Evolutionary conservation across 805 yeast genomes (phyloP), one percentile per base, ranked within the genome.

Genomic region (Metahyphopichia silvanorum): DNA sequence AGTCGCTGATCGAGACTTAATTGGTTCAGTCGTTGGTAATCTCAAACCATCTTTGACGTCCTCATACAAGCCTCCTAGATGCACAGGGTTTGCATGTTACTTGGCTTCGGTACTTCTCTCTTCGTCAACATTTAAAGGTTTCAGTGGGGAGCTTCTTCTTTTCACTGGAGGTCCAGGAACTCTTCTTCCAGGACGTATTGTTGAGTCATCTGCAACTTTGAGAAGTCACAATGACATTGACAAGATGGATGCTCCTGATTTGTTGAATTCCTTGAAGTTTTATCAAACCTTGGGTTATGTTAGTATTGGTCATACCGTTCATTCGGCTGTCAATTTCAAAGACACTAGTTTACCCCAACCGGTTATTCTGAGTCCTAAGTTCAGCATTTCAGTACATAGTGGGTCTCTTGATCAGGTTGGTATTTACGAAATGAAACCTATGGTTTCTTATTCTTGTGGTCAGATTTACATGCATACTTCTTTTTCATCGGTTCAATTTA

Each of bases 371-470:
- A 8, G 34, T n/a, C 52, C 64, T 2, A 38, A 40, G 20, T 60
- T 62, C 58, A 32, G 54, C 2, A 38, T 55, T 17, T 58, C 65
- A 32, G 31, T 68, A 4, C 66, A 55, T 37, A 39, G 58, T 1
- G 70, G 65, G 2, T 59, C 68, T 1, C 43, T 57, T 12, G 72
- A 68, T 33, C 73, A 69, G 39, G 60, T 55, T 1, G 74, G 74
- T 1, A 29, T 64, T 8, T 64, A 61, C 38, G 74, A 69, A 36
- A 64, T 67, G 72, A 60, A 53, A 32, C 31, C 52, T 1, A 39
- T 68, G 34, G 48, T 54, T 4, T 46, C 39, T 34, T 46, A 43
- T 9, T 55, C 72, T 4, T 55, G 58, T 37, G 74, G 74, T 0
- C 35, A 35, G 5, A 36, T 67, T 4, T 43, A 43, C 14, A 32